Percentiles rank a stretch among this genome's conserved stretches.
Conservation (phyloP, 176 grass and related monocot genomes). For the Lolium perenne region DNA sequence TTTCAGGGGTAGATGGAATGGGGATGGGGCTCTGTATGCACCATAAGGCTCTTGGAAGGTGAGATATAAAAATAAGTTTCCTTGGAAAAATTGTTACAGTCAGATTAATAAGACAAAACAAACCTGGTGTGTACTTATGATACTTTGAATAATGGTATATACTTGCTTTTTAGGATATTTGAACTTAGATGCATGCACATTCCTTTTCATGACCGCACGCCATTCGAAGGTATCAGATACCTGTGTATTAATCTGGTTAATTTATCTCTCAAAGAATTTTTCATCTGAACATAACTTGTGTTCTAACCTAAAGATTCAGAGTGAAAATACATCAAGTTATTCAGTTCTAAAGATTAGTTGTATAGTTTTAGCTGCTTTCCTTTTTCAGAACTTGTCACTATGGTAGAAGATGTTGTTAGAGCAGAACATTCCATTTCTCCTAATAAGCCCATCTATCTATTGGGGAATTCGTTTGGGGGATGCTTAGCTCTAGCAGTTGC, state of each 20-base stretch:
- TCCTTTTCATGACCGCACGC: conserved; percentile 63
- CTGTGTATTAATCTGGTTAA: background rate
- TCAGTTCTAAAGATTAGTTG: conserved; percentile 21
- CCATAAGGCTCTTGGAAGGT: conserved; percentile 79
- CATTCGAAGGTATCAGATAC: conserved; percentile 65
- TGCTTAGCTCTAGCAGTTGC: conserved; percentile 81
- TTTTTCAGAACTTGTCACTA: conserved; percentile 67
- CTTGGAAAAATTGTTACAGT: background rate
- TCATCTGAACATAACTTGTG: background rate
- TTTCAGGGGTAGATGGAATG: conserved; percentile 62
- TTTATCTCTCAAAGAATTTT: conserved; percentile 1
- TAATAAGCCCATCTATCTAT: conserved; percentile 70
- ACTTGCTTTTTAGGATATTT: conserved; percentile 58
- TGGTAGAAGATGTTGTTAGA: conserved; percentile 72
- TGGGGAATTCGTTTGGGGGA: conserved; percentile 84
- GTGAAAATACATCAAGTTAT: background rate
- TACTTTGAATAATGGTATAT: background rate
- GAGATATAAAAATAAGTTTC: background rate
- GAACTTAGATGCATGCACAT: conserved; percentile 75
- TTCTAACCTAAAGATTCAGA: background rate
- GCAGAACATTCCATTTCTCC: conserved; percentile 58
- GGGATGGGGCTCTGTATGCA: conserved; percentile 82
- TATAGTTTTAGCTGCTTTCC: conserved; percentile 39
- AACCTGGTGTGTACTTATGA: background rate
- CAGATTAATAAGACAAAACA: background rate